Evolutionary conservation across 2,329 filamentous ascomycete species (phyloP), one percentile per base, ranked within the genome.

Genomic region (Moelleriella libera): DNA sequence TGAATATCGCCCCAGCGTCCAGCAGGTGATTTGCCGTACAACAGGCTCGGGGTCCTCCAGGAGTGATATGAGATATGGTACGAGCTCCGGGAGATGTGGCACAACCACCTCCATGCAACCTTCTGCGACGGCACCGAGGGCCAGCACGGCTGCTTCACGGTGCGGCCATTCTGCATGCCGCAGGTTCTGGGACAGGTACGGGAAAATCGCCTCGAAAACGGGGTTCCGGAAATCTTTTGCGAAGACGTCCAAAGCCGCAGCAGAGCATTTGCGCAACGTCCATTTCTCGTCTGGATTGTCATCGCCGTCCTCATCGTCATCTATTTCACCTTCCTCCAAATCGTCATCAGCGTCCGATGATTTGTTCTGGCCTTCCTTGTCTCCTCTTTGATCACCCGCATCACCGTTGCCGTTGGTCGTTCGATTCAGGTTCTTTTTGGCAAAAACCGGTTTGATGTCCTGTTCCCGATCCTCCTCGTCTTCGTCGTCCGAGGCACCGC

Each of bases 241-340:
- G 57, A 98, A 89, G 10, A 95, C 87, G 61, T 98, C 92, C 41
- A 98, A 73, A 7, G 92, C 89, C 10, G 92, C 92, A 6, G 92
- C 92, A 39, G 92, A 97, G 69, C 92, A 97, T 68, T 98, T 98
- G 52, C 92, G 81, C 47, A 98, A 71, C 47, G 90, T 97, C 92
- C 92, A 98, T 56, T 81, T 79, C 62, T 94, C 88, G 62, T 97
- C 92, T 0, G 88, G 87, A 55, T 89, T 87, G 45, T 87, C 87
- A 44, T 88, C 87, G 44, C 85, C 85, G 48, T 82, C 76, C 39
- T 83, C 82, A 41, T 84, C 71, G n/a, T 82, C 79, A 39, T 83
- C 85, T 42, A 95, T 80, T 62, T 96, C 89, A 39, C 88, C 90
- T 52, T 96, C 90, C 57, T 90, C 90, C 6, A 89, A 66, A 51